These are phyloP conservation scores for Omphalotus guepiniiformis DNA, from an alignment of 768 basidiomycete genomes.

Conservation along the genomic window DNA sequence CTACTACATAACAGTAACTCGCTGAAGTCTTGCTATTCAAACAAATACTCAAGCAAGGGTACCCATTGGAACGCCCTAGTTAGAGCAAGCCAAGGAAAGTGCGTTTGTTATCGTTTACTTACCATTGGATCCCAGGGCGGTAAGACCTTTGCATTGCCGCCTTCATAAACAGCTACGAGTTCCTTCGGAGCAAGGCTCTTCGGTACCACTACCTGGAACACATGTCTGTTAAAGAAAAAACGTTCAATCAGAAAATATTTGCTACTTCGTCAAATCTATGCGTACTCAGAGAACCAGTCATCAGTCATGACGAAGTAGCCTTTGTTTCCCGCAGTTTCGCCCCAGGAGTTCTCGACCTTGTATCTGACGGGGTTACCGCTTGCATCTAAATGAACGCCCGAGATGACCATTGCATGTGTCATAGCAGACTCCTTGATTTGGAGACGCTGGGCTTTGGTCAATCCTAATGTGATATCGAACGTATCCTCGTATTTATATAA, in stretches of 20 bases:
- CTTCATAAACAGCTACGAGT: slow-evolving; percentile 76
- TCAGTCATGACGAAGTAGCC: slow-evolving; percentile 94
- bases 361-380: slow-evolving; percentile 79
- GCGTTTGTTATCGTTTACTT: no score
- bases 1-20: no score
- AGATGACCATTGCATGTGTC: slow-evolving; percentile 97
- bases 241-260: slow-evolving; percentile 3
- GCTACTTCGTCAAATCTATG: slow-evolving; percentile 9
- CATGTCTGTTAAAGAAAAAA: slow-evolving; percentile 46
- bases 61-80: no score
- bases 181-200: slow-evolving; percentile 75
- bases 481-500: slow-evolving; percentile 84
- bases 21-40: no score
- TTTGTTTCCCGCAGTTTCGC: slow-evolving; percentile 67
- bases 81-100: no score
- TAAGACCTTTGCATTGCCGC: slow-evolving; percentile 59
- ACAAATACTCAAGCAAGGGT: no score
- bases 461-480: slow-evolving; percentile 74
- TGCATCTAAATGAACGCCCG: slow-evolving; percentile 82
- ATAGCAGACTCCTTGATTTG: slow-evolving; percentile 81
- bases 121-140: slow-evolving; percentile 94
- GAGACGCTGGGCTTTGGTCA: slow-evolving; percentile 84
- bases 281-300: slow-evolving; percentile 87
- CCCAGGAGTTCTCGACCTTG: slow-evolving; percentile 98
- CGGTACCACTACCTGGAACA: slow-evolving; percentile 92